phyloP scores from a whole-genome alignment of 139 green algal species.

The Coccomyxa sp. region DNA sequence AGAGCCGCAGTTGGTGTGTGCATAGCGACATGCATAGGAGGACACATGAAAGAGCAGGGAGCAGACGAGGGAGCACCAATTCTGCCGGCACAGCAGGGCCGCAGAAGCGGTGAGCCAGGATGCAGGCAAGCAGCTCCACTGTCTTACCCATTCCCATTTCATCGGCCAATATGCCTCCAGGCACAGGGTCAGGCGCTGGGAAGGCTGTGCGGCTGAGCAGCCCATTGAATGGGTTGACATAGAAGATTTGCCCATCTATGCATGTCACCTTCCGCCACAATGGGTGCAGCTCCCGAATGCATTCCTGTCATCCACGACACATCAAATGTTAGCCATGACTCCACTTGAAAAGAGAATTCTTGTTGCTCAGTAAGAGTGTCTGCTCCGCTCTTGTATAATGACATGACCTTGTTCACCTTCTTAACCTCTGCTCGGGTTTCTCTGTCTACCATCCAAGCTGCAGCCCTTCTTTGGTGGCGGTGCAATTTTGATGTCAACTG shows the following conservation, averaged over 20 bases:
- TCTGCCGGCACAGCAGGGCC: neutral
- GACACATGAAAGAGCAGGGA: neutral
- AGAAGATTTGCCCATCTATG: slow-evolving; percentile 23
- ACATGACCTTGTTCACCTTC: neutral
- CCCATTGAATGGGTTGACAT: slow-evolving; percentile 50
- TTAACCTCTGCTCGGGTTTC: slow-evolving; percentile 22
- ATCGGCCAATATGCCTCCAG: slow-evolving; percentile 54
- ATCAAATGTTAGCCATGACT: neutral
- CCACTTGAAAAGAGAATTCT: neutral
- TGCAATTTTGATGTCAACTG: slow-evolving; percentile 61
- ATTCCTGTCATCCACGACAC: neutral
- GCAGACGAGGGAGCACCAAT: neutral
- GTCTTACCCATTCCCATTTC: slow-evolving; percentile 85
- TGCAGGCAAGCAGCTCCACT: slow-evolving; percentile 85
- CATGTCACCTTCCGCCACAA: slow-evolving; percentile 53
- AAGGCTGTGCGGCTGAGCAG: slow-evolving; percentile 17
- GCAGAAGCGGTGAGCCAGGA: slow-evolving; percentile 56
- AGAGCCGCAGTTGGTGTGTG: neutral
- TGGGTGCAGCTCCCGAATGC: slow-evolving; percentile 37
- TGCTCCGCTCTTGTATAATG: neutral
- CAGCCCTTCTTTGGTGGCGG: slow-evolving; percentile 75
- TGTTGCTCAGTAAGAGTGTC: no score
- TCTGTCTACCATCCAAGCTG: slow-evolving; percentile 68
- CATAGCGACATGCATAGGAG: neutral
- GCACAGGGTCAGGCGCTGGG: slow-evolving; percentile 10